Percentiles rank a stretch among this genome's conserved stretches.
These are phyloP conservation scores for Staphylotrichum tortipilum DNA, from an alignment of 495 filamentous ascomycete genomes.

Conservation along the genomic window DNA sequence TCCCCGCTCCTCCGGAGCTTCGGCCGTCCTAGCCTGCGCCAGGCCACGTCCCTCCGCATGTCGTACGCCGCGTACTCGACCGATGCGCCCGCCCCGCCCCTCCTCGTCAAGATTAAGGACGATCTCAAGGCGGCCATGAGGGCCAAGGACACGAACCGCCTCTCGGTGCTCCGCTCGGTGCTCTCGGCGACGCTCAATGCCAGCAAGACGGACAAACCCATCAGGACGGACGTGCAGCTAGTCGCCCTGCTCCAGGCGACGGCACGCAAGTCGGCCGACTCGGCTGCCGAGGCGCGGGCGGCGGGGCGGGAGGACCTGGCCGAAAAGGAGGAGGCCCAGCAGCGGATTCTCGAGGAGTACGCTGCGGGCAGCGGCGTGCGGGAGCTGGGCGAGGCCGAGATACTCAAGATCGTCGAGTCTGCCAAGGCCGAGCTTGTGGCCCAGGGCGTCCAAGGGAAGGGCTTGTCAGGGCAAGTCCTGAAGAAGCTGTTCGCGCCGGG, in stretches of 20 bases:
- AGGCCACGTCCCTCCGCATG: constrained; percentile 4
- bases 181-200: constrained; percentile 47
- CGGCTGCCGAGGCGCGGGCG: constrained; percentile 37
- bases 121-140: constrained; percentile 56
- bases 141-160: constrained; percentile 45
- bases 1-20: constrained; percentile 12
- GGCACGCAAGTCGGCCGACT: constrained; percentile 29
- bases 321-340: constrained; percentile 45
- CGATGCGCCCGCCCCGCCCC: constrained; percentile 28
- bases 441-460: constrained; percentile 17
- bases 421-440: constrained; percentile 27
- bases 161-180: constrained; percentile 47
- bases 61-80: constrained; percentile 28
- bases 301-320: constrained; percentile 47
- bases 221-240: constrained; percentile 48
- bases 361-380: constrained; percentile 34
- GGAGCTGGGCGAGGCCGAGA: constrained; percentile 31
- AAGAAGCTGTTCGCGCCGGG: constrained; percentile 27
- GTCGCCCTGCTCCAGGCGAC: constrained; percentile 45
- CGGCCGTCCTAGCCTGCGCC: constrained; percentile 12
- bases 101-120: constrained; percentile 39
- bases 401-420: constrained; percentile 29
- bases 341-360: constrained; percentile 42
- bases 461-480: constrained; percentile 27
- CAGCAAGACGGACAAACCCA: constrained; percentile 46